A percentile compares a stretch with the other conserved stretches of the same genome.
Evolutionary conservation across 768 basidiomycete genomes (phyloP).

Genomic region (Mycena galericulata): DNA sequence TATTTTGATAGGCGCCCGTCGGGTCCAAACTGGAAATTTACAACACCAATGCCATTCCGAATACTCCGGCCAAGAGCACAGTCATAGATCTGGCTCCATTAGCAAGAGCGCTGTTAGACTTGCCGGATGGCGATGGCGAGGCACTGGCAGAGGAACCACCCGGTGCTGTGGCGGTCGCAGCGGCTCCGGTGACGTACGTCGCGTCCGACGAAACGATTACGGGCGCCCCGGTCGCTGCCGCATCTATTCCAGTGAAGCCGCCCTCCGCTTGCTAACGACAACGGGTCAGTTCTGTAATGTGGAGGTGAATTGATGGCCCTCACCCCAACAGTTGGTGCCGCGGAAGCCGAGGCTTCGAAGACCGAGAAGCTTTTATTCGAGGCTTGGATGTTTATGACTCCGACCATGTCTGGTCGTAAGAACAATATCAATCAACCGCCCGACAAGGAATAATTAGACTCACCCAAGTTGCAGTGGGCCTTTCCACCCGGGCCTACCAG

Average conservation of each 20-base stretch:
- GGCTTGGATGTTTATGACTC: slow-evolving; percentile 16
- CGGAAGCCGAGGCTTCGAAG: background rate
- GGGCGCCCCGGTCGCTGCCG: slow-evolving; percentile 6
- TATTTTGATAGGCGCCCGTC: too few species aligned
- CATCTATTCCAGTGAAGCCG: slow-evolving; percentile 3
- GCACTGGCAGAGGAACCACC: background rate
- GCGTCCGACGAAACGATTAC: background rate
- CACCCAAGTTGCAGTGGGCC: slow-evolving; percentile 9
- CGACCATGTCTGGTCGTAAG: slow-evolving; percentile 3
- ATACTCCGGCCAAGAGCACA: background rate
- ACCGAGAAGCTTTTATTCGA: background rate
- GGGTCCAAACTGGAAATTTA: too few species aligned
- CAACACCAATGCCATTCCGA: slow-evolving; percentile 11
- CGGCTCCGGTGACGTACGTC: background rate
- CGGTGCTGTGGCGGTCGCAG: background rate
- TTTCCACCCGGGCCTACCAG: background rate
- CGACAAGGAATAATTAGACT: background rate
- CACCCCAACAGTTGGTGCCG: slow-evolving; percentile 1
- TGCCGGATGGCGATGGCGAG: too few species aligned
- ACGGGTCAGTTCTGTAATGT: background rate
- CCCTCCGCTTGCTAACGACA: background rate
- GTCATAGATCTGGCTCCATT: background rate
- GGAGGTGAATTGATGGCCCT: background rate
- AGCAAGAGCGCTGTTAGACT: background rate
- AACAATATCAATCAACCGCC: background rate